Percentiles rank a stretch among this genome's conserved stretches.
phyloP scores from a whole-genome alignment of 768 basidiomycete genomes.

The Hydnomerulius pinastri region DNA sequence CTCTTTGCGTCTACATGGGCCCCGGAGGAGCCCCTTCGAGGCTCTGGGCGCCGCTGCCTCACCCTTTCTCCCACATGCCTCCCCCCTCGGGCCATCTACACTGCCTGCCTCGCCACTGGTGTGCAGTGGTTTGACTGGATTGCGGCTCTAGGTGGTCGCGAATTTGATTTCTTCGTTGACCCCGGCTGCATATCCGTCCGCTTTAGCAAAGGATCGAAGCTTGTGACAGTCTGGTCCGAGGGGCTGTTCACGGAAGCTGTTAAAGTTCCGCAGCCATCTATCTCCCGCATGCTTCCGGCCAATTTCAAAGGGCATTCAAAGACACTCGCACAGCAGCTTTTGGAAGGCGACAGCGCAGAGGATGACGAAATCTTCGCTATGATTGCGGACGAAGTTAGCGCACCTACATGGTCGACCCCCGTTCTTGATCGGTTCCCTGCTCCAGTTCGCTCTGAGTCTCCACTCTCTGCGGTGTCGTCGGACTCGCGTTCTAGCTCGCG shows the following conservation, averaged over 20 bases:
- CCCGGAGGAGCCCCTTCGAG: constrained; percentile 61
- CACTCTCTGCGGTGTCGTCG: constrained; percentile 55
- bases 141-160: constrained; percentile 59
- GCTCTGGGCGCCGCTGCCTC: constrained; percentile 74
- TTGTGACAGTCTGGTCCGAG: constrained; percentile 71
- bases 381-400: constrained; percentile 70
- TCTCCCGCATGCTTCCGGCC: constrained; percentile 18
- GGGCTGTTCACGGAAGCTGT: constrained; percentile 38
- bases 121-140: constrained; percentile 88
- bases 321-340: constrained; percentile 74
- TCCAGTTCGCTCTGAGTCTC: constrained; percentile 54
- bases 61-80: constrained; percentile 67
- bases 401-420: constrained; percentile 71
- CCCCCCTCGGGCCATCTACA: constrained; percentile 71
- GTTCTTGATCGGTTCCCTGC: constrained; percentile 59
- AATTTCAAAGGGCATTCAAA: constrained; percentile 38
- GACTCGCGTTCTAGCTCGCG: constrained; percentile 55
- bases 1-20: constrained; percentile 70
- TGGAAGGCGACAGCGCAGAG: constrained; percentile 70
- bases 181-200: constrained; percentile 78
- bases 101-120: constrained; percentile 66
- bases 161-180: constrained; percentile 81
- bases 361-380: constrained; percentile 74
- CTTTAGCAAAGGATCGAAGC: constrained; percentile 46
- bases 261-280: constrained; percentile 6